Conservation (phyloP, 192 early-diverging fungal species). For the Umbelopsis ramanniana region DNA sequence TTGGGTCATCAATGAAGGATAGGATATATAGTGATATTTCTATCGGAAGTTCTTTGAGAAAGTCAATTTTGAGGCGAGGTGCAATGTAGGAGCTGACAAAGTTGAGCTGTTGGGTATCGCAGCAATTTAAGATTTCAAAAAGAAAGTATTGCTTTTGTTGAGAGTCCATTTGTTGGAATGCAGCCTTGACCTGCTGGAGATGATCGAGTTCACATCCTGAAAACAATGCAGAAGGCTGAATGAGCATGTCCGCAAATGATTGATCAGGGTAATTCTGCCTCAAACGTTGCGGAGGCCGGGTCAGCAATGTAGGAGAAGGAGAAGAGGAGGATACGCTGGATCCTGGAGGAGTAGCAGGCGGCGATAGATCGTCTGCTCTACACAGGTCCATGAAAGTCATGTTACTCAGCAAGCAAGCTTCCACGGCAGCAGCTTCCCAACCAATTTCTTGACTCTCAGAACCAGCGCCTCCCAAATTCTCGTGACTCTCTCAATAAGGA, state of each 20-base stretch:
- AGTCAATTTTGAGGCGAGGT: constrained; percentile 84
- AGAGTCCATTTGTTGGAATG: constrained; percentile 43
- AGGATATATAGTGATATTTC: constrained; percentile 84
- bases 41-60: constrained; percentile 78
- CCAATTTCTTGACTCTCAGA: neutral
- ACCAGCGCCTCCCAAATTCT: neutral
- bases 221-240: constrained; percentile 26
- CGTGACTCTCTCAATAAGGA: constrained; percentile 5
- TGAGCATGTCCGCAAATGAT: constrained; percentile 20
- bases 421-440: neutral
- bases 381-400: constrained; percentile 35
- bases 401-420: constrained; percentile 16
- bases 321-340: constrained; percentile 26
- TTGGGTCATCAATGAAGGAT: constrained; percentile 80
- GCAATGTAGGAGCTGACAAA: constrained; percentile 56
- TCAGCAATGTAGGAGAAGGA: constrained; percentile 20
- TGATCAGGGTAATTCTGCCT: constrained; percentile 23
- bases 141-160: constrained; percentile 44
- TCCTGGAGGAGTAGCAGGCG: constrained; percentile 42
- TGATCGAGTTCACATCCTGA: constrained; percentile 29
- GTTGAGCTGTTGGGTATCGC: constrained; percentile 54
- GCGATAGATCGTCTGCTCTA: constrained; percentile 41
- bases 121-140: constrained; percentile 50
- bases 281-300: constrained; percentile 23
- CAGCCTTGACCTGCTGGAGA: constrained; percentile 33